These are phyloP conservation scores for Neolentinus lepideus DNA, from an alignment of 1,284 basidiomycete species.

Conservation along the genomic window DNA sequence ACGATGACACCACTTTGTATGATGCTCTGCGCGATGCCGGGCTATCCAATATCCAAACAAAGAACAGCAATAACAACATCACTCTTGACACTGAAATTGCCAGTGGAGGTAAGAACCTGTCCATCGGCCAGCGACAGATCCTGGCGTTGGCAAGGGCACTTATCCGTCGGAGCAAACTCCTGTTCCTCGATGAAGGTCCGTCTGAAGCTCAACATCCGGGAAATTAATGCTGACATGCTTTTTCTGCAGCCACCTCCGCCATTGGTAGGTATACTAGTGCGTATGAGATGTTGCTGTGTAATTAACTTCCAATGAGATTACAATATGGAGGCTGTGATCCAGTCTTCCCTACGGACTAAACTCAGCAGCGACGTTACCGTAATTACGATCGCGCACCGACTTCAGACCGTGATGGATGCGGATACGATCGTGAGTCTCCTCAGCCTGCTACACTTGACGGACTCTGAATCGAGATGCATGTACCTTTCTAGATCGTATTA, in stretches of 20 bases:
- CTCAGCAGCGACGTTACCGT: slow-evolving; percentile 21
- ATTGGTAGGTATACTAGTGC: slow-evolving; percentile 29
- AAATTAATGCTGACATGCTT: slow-evolving; percentile 10
- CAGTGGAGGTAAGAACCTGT: slow-evolving; percentile 21
- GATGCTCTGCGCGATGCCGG: slow-evolving; percentile 22
- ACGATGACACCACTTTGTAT: slow-evolving; percentile 37
- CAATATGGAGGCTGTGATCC: slow-evolving; percentile 16
- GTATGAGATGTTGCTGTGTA: neutral
- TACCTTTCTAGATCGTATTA: slow-evolving; percentile 21
- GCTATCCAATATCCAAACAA: slow-evolving; percentile 21
- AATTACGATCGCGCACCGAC: slow-evolving; percentile 27
- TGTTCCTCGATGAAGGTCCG: slow-evolving; percentile 24
- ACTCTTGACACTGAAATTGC: slow-evolving; percentile 27
- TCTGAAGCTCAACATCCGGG: slow-evolving; percentile 4
- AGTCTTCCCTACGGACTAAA: slow-evolving; percentile 19
- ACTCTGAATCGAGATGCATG: neutral
- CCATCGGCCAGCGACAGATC: slow-evolving; percentile 18
- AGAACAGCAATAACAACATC: slow-evolving; percentile 20
- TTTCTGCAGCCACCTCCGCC: slow-evolving; percentile 37
- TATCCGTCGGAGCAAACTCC: slow-evolving; percentile 24
- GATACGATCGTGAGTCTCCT: slow-evolving; percentile 22
- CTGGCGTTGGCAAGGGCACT: slow-evolving; percentile 27
- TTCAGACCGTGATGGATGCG: slow-evolving; percentile 27
- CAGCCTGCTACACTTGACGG: neutral
- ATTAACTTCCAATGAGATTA: slow-evolving; percentile 8